Conservation (phyloP, 768 basidiomycete genomes). For the Butyriboletus loyo region DNA sequence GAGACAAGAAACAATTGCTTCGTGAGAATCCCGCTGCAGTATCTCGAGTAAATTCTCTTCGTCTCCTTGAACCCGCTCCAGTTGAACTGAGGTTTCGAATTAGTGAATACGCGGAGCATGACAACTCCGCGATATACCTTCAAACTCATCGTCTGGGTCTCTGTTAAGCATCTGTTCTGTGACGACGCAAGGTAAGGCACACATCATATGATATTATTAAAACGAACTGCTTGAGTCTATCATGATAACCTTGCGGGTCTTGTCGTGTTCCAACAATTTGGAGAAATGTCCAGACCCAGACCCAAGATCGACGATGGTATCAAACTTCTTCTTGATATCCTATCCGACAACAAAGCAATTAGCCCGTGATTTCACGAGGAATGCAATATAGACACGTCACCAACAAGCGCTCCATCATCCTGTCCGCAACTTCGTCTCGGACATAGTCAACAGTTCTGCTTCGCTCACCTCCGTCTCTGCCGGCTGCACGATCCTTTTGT, state of each 20-base stretch:
- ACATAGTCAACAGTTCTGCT: slow-evolving; percentile 90
- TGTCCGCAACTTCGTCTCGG: slow-evolving; percentile 84
- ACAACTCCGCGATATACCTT: slow-evolving; percentile 48
- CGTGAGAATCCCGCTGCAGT: slow-evolving; percentile 73
- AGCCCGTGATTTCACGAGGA: background rate
- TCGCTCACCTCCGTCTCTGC: slow-evolving; percentile 49
- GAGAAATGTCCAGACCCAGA: slow-evolving; percentile 92
- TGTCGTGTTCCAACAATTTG: slow-evolving; percentile 68
- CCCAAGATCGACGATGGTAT: slow-evolving; percentile 79
- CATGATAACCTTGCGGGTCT: slow-evolving; percentile 74
- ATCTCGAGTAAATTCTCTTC: slow-evolving; percentile 75
- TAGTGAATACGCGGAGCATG: background rate
- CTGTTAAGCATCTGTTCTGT: slow-evolving; percentile 69
- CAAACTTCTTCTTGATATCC: slow-evolving; percentile 90
- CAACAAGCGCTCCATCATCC: slow-evolving; percentile 86
- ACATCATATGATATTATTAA: background rate
- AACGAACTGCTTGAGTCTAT: slow-evolving; percentile 80
- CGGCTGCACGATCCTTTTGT: slow-evolving; percentile 75
- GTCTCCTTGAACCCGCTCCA: slow-evolving; percentile 76
- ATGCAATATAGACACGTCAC: slow-evolving; percentile 40
- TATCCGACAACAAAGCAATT: slow-evolving; percentile 30
- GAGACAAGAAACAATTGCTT: slow-evolving; percentile 88
- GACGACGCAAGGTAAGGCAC: slow-evolving; percentile 4
- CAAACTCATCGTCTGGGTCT: slow-evolving; percentile 76
- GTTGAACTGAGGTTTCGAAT: slow-evolving; percentile 50